Conservation (phyloP, 805 yeast species). For the Pachysolen tannophilus region DNA sequence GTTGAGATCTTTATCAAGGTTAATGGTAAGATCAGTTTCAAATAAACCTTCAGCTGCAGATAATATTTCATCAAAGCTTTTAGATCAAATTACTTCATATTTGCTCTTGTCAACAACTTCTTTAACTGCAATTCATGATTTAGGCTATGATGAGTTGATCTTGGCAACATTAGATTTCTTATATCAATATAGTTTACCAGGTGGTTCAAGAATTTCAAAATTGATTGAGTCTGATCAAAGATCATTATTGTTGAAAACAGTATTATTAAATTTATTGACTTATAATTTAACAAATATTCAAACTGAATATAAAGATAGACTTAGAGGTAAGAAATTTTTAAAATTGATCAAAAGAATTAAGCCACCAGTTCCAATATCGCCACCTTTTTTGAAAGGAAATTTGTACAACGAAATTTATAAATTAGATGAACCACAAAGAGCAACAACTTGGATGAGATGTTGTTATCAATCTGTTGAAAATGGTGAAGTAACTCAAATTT, state of each 20-base stretch:
- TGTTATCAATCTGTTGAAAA: constrained; percentile 71
- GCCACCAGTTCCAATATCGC: constrained; percentile 53
- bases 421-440: constrained; percentile 80
- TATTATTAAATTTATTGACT: constrained; percentile 54
- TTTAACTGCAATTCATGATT: constrained; percentile 18
- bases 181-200: constrained; percentile 69
- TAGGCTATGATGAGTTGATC: constrained; percentile 57
- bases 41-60: constrained; percentile 45
- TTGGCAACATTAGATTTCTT: constrained; percentile 73
- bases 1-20: constrained; percentile 70
- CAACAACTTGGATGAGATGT: constrained; percentile 91
- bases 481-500: constrained; percentile 90
- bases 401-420: constrained; percentile 53
- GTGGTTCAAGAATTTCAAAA: constrained; percentile 45
- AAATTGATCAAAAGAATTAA: constrained; percentile 49
- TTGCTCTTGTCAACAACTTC: constrained; percentile 38
- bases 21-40: constrained; percentile 50
- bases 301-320: constrained; percentile 15
- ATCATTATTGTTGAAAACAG: constrained; percentile 43
- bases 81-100: constrained; percentile 50
- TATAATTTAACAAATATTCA: constrained; percentile 36
- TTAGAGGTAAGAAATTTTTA: constrained; percentile 12
- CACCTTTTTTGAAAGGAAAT: constrained; percentile 51
- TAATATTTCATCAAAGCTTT: constrained; percentile 33
- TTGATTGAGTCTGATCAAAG: constrained; percentile 40